Base-by-base conservation (phyloP, 1,284 basidiomycete species). In the Singerocomus inundabilis region DNA sequence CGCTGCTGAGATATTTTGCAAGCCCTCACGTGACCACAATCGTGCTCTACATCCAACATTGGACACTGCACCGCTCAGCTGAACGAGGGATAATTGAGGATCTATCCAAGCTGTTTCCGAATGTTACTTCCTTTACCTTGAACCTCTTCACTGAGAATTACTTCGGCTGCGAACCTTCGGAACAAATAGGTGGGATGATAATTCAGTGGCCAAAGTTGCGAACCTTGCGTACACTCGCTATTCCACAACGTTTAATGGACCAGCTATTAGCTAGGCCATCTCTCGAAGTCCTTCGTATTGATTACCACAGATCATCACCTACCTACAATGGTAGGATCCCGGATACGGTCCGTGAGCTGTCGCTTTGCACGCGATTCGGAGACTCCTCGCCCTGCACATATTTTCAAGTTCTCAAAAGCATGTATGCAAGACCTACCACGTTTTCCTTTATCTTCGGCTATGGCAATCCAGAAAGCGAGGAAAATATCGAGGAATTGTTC, bases 51-150 rank as follows among this genome's bases (percentile, higher is more conserved):
- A 32, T 58, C 28, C 15, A 36, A n/a, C 35, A 32, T 18, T 55
- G 37, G 57, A 9, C 29, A 9, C 26, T 36, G 10, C 16, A 40
- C 34, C 44, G 49, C 31, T n/a, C 38, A 0, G 13, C 34, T 3
- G 57, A 57, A 32, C 25, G 42, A 4, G 34, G 47, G 13, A 31
- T 49, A 1, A 12, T 61, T 7, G 43, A 35, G 9, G 44, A 57
- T 21, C n/a, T 61, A 24, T 57, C 38, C 3, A 24, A 15, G 15
- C 48, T 57, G 11, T 57, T 53, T 40, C 53, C 59, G 1, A 59
- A 53, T 18, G 43, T 59, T 35, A 57, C 54, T 7, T 60, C 57
- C 5, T 47, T 57, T 32, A 36, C 33, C 15, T 1, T 59, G 18
- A 6, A 16, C 16, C 32, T 44, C 30, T n/a, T n/a, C n/a, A n/a